Conservation (phyloP, 2,329 filamentous ascomycete species). For the Pseudogymnoascus sp. region DNA sequence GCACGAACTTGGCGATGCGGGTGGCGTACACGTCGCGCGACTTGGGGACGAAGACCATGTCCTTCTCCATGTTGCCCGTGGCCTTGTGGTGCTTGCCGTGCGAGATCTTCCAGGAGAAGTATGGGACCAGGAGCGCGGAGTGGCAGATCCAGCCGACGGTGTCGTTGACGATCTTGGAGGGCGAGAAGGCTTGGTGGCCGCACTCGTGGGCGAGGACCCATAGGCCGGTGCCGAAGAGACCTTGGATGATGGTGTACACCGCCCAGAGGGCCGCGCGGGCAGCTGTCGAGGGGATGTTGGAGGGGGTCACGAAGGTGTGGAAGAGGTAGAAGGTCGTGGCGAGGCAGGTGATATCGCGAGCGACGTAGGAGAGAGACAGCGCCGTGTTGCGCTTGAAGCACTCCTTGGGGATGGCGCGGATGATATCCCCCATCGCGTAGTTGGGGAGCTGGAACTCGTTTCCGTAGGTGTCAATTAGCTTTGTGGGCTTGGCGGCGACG, state of each 20-base stretch:
- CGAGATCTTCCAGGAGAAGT: slow-evolving; percentile 99
- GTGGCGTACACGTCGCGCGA: slow-evolving; percentile 74
- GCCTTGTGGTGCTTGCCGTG: slow-evolving; percentile 99
- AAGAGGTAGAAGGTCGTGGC: slow-evolving; percentile 75
- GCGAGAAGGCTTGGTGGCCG: slow-evolving; percentile 91
- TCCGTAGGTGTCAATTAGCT: slow-evolving; percentile 84
- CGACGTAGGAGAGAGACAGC: slow-evolving; percentile 72
- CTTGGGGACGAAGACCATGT: slow-evolving; percentile 98
- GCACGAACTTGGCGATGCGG: slow-evolving; percentile 62
- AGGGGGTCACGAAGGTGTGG: slow-evolving; percentile 82
- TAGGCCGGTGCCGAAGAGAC: slow-evolving; percentile 83
- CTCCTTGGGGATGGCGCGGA: slow-evolving; percentile 94
- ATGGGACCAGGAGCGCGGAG: slow-evolving; percentile 82
- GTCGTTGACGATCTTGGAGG: slow-evolving; percentile 86
- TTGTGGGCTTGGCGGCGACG: slow-evolving; percentile 38
- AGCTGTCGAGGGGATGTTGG: slow-evolving; percentile 63
- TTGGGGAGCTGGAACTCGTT: slow-evolving; percentile 90
- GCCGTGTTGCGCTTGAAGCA: slow-evolving; percentile 83
- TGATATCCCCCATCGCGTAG: slow-evolving; percentile 96
- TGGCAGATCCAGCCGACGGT: slow-evolving; percentile 86
- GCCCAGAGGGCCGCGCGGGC: slow-evolving; percentile 57
- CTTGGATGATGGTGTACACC: slow-evolving; percentile 67
- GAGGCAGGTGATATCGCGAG: slow-evolving; percentile 67
- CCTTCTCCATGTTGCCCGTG: slow-evolving; percentile 90
- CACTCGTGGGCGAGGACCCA: slow-evolving; percentile 99